Percentiles rank a stretch among this genome's conserved stretches.
These are phyloP conservation scores for Phytophthora megakarya DNA, from an alignment of 352 stramenopile species.

Conservation along the genomic window DNA sequence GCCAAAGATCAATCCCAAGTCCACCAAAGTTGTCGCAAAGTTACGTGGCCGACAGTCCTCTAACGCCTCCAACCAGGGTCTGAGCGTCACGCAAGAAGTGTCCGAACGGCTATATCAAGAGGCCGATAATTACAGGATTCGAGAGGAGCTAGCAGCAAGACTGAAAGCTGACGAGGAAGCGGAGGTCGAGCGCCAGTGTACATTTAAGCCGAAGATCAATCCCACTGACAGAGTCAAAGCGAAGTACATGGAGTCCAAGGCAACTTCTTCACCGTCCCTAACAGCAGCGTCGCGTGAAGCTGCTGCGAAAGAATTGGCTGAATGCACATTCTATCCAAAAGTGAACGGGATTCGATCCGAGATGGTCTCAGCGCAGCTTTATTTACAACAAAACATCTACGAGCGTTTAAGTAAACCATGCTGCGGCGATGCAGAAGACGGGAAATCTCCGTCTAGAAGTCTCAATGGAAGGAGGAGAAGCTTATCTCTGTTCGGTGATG, in stretches of 20 bases:
- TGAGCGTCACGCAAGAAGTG: constrained; percentile 42
- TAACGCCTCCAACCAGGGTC: constrained; percentile 18
- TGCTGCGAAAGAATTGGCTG: constrained; percentile 60
- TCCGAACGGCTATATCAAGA: constrained; percentile 81
- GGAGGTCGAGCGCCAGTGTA: constrained; percentile 74
- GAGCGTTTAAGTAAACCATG: constrained; percentile 77
- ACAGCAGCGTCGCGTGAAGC: constrained; percentile 64
- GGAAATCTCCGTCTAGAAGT: constrained; percentile 24
- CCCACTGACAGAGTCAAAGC: constrained; percentile 63
- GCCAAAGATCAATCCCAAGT: constrained; percentile 77
- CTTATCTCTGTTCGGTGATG: constrained; percentile 38
- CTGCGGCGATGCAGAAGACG: constrained; percentile 24
- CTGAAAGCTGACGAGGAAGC: constrained; percentile 76
- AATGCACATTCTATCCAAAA: constrained; percentile 83
- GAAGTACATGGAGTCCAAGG: constrained; percentile 74
- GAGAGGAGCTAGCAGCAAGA: constrained; percentile 65
- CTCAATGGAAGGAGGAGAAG: constrained; percentile 34
- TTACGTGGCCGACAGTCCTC: constrained; percentile 46
- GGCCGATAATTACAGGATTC: constrained; percentile 73
- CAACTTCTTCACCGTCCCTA: constrained; percentile 41
- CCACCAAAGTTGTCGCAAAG: constrained; percentile 69
- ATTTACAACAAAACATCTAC: constrained; percentile 87
- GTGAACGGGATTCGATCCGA: constrained; percentile 75
- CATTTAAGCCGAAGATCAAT: constrained; percentile 75
- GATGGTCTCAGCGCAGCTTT: constrained; percentile 85